Conservation (phyloP, 306 rosid genomes). For the Sicyos baderoa region DNA sequence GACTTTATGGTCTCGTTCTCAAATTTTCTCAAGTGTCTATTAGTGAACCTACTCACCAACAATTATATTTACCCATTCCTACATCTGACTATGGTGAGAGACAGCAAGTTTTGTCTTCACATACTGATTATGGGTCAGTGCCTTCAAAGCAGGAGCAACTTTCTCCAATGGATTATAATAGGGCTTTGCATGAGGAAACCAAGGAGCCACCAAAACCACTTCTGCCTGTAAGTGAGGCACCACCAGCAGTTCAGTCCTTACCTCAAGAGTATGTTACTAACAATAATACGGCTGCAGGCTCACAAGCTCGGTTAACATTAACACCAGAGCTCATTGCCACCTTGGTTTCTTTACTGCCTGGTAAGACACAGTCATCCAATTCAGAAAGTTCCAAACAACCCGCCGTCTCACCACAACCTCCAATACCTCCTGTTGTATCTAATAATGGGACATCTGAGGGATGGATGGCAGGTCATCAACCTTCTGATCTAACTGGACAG, state of each 20-base stretch:
- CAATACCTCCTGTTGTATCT: conserved; percentile 38
- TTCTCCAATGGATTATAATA: conserved; percentile 49
- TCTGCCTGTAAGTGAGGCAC: conserved; percentile 34
- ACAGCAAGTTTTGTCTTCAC: conserved; percentile 54
- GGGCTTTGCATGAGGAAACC: conserved; percentile 54
- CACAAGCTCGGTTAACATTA: conserved; percentile 70
- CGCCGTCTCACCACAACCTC: conserved; percentile 48
- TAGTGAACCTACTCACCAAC: conserved; percentile 44
- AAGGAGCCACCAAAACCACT: conserved; percentile 46
- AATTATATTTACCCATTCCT: conserved; percentile 40
- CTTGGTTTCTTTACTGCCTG: conserved; percentile 67
- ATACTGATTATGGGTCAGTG: conserved; percentile 41
- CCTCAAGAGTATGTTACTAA: conserved; percentile 46
- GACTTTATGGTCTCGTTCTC: conserved; percentile 93
- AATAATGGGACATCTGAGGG: conserved; percentile 52
- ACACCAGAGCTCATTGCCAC: conserved; percentile 97
- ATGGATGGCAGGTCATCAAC: conserved; percentile 74
- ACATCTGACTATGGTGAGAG: conserved; percentile 53
- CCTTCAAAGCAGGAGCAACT: conserved; percentile 55
- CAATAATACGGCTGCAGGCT: conserved; percentile 34
- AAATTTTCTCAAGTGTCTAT: conserved; percentile 63
- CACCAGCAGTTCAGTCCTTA: conserved; percentile 43
- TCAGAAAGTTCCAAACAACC: conserved; percentile 43
- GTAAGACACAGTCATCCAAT: conserved; percentile 49
- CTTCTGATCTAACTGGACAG: conserved; percentile 47